Evolutionary conservation across 768 basidiomycete species (phyloP), one percentile per base, ranked within the genome.

Genomic region (Tylopilus plumbeoviolaceoides): DNA sequence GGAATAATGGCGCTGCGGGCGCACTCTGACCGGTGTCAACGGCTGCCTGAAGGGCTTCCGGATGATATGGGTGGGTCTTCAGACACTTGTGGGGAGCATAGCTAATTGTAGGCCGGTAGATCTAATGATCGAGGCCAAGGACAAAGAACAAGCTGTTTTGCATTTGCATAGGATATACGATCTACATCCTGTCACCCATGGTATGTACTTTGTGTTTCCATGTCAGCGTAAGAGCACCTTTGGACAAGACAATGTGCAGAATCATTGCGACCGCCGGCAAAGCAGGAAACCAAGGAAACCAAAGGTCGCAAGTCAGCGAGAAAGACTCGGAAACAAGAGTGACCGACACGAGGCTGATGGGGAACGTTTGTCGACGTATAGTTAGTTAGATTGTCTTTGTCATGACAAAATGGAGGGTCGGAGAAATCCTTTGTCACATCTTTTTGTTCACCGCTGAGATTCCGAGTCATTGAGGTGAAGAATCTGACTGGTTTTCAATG

Each of bases 71-170:
- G 81, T 79, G 55, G 46, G 78, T 7, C 14, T 9, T 21, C 33
- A 33, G 12, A 3, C n/a, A 21, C 6, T 31, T 20, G 4, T 43
- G 10, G 17, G 25, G 8, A 6, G 6, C 20, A 44, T n/a, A 10
- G 23, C 8, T 48, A 14, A 47, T 21, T n/a, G 57, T 27, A 21
- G 4, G 20, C 18, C 12, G 38, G 62, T 77, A 63, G 91, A 95
- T 71, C 63, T 95, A 58, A 93, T 95, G 92, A 91, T 94, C 53
- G 92, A 95, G 76, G 91, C 91, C 3, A 91, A 93, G 67, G 90
- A 89, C 68, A 90, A 94, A 71, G 94, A 95, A 66, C 94, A 95
- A 65, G 94, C 93, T 2, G 93, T 97, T 6, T 78, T 97, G 51
- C 83, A 95, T 56, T 63, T 95, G 42, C 84, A 91, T 64, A 68